phyloP scores from a whole-genome alignment of 805 yeast species.

The Brettanomyces naardenensis region DNA sequence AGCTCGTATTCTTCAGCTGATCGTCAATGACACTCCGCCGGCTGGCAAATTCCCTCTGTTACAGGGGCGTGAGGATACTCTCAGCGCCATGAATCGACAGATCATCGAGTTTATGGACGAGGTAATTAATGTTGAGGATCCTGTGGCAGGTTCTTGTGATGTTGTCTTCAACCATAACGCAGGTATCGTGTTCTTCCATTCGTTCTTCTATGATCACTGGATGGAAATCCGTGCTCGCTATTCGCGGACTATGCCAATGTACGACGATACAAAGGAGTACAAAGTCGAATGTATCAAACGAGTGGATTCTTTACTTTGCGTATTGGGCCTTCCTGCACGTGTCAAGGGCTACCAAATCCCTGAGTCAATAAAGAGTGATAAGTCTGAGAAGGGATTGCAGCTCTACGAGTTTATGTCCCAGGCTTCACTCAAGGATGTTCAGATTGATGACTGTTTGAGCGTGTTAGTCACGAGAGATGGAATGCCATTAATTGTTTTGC shows the following conservation, averaged over 20 bases:
- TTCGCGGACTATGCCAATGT: conserved; percentile 1
- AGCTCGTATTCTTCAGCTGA: conserved; percentile 77
- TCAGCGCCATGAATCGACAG: conserved; percentile 30
- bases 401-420: conserved; percentile 70
- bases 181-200: conserved; percentile 29
- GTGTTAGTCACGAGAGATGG: conserved; percentile 70
- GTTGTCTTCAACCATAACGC: conserved; percentile 1
- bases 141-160: conserved; percentile 1
- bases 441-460: conserved; percentile 39
- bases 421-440: conserved; percentile 47
- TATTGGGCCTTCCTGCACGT: conserved; percentile 54
- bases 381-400: conserved; percentile 38
- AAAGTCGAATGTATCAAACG: conserved; percentile 25
- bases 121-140: conserved; percentile 15
- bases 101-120: conserved; percentile 34
- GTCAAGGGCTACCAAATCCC: conserved; percentile 51
- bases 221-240: conserved; percentile 19
- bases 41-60: conserved; percentile 56
- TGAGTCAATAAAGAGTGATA: conserved; percentile 39
- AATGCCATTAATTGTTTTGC: conserved; percentile 54
- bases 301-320: conserved; percentile 39
- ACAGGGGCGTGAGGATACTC: conserved; percentile 30
- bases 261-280: conserved; percentile 6
- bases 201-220: conserved; percentile 44
- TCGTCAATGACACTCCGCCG: conserved; percentile 74